Evolutionary conservation across 805 yeast species (phyloP).

Genomic region (Lachancea sp.): DNA sequence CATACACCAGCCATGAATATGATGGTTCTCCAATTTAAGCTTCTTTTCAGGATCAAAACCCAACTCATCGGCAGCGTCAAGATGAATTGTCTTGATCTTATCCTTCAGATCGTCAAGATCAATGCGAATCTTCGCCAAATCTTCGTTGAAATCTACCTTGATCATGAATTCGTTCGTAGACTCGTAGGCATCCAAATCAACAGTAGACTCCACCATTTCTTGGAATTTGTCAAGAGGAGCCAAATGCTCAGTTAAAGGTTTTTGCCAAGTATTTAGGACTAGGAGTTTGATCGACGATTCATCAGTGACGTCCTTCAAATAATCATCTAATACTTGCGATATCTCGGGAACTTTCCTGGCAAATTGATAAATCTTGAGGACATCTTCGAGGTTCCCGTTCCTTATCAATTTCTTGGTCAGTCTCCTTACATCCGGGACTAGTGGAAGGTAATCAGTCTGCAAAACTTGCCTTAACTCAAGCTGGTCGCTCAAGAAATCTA

Average conservation of each 20-base stretch:
- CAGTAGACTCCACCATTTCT: slow-evolving; percentile 86
- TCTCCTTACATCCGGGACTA: slow-evolving; percentile 79
- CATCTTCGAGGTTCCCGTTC: slow-evolving; percentile 73
- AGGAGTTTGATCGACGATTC: slow-evolving; percentile 30
- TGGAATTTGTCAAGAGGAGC: slow-evolving; percentile 58
- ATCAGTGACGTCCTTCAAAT: slow-evolving; percentile 34
- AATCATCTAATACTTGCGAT: slow-evolving; percentile 43
- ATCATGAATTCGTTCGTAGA: slow-evolving; percentile 72
- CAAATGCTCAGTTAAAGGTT: slow-evolving; percentile 45
- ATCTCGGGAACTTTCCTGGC: slow-evolving; percentile 65
- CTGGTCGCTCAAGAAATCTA: slow-evolving; percentile 67
- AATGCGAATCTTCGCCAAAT: slow-evolving; percentile 52
- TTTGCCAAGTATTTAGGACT: slow-evolving; percentile 48
- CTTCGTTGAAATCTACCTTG: slow-evolving; percentile 83
- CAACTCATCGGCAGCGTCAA: slow-evolving; percentile 63
- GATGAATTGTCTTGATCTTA: slow-evolving; percentile 55
- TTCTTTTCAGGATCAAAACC: slow-evolving; percentile 81
- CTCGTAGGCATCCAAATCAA: slow-evolving; percentile 78
- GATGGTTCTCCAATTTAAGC: slow-evolving; percentile 82
- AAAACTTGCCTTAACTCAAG: slow-evolving; percentile 57
- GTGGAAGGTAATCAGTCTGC: slow-evolving; percentile 58
- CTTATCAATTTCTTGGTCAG: slow-evolving; percentile 59
- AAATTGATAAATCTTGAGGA: slow-evolving; percentile 80
- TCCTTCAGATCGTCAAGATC: slow-evolving; percentile 49
- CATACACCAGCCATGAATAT: slow-evolving; percentile 89